These are phyloP conservation scores for Euphorbia tirucalli DNA, from an alignment of 345 rosid species.

Conservation along the genomic window DNA sequence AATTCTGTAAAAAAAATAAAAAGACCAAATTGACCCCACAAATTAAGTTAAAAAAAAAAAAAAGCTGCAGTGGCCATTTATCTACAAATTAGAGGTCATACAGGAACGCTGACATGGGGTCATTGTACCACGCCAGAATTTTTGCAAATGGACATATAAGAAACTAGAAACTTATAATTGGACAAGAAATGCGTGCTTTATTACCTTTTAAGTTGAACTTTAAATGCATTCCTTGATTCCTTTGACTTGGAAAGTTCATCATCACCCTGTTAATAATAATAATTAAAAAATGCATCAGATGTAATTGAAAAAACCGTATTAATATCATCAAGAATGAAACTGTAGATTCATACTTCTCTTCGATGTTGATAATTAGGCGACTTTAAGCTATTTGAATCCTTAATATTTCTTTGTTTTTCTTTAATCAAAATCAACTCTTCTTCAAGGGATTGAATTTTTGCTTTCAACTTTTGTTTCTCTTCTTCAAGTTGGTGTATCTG, in stretches of 20 bases:
- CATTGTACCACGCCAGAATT: no score
- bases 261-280: slow-evolving; percentile 26
- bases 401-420: slow-evolving; percentile 33
- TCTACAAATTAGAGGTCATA: no score
- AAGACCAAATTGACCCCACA: no score
- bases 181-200: not conserved
- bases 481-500: slow-evolving; percentile 43
- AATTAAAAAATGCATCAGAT: not conserved
- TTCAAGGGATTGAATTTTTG: slow-evolving; percentile 39
- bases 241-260: slow-evolving; percentile 29
- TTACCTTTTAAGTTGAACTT: slow-evolving; percentile 35
- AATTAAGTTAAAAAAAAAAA: no score
- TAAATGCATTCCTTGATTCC: slow-evolving; percentile 31
- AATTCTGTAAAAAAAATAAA: no score
- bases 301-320: not conserved
- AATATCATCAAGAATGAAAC: not conserved
- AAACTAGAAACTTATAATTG: not conserved
- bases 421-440: slow-evolving; percentile 35
- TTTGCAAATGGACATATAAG: no score
- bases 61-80: no score
- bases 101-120: no score
- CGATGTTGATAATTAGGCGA: slow-evolving; percentile 13
- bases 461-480: slow-evolving; percentile 32
- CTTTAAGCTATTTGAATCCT: slow-evolving; percentile 13
- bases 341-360: slow-evolving; percentile 30